Percentiles rank a stretch among this genome's conserved stretches.
phyloP scores from a whole-genome alignment of 805 yeast genomes.

The Lachancea cidri region DNA sequence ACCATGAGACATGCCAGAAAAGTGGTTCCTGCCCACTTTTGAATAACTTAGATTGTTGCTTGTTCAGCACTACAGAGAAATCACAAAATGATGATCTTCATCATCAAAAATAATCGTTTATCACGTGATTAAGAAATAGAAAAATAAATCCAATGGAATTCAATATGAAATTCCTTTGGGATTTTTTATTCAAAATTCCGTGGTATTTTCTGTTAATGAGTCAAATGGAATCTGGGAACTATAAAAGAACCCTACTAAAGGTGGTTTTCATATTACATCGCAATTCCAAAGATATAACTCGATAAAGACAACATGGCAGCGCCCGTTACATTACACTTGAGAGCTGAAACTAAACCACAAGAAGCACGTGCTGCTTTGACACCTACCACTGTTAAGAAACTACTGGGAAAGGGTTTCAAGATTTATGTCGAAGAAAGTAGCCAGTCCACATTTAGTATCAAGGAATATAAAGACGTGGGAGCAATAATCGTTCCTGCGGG shows the following conservation, averaged over 20 bases:
- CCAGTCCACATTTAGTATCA: constrained; percentile 71
- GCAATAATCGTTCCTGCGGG: constrained; percentile 87
- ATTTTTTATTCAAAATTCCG: not conserved
- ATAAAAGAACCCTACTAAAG: too few species aligned
- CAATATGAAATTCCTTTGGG: not conserved
- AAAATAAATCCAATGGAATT: too few species aligned
- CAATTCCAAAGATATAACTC: too few species aligned
- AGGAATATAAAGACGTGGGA: constrained; percentile 77
- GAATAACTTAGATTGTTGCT: not conserved
- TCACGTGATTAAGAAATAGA: too few species aligned
- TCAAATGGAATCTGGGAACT: not conserved
- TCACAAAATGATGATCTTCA: too few species aligned
- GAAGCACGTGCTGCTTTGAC: constrained; percentile 98
- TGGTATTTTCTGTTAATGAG: not conserved
- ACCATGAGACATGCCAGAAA: constrained; percentile 22
- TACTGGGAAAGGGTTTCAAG: constrained; percentile 82
- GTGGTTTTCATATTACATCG: too few species aligned
- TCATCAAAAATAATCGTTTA: too few species aligned
- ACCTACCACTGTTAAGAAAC: constrained; percentile 80
- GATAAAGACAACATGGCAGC: too few species aligned
- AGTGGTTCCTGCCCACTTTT: not conserved
- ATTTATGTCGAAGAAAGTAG: constrained; percentile 83
- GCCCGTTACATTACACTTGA: constrained; percentile 69
- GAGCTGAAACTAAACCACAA: constrained; percentile 96
- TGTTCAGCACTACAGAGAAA: not conserved